phyloP scores from a whole-genome alignment of 1,284 basidiomycete species.

The Vanrija humicola region DNA sequence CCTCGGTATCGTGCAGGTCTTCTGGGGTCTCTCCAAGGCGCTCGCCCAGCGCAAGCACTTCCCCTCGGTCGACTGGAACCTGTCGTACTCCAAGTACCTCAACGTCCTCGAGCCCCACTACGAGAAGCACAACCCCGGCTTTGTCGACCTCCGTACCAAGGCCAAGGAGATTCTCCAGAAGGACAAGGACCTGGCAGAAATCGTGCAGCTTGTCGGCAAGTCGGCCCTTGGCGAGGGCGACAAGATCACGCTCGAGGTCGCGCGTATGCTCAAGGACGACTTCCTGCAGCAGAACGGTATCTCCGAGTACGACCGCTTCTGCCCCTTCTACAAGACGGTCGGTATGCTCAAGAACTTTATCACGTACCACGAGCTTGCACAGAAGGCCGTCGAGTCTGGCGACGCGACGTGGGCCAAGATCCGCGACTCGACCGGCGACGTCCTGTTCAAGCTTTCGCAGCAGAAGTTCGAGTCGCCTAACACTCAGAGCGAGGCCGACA shows the following conservation, averaged over 20 bases:
- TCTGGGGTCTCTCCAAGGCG: conserved; percentile 54
- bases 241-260: conserved; percentile 98
- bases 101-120: conserved; percentile 93
- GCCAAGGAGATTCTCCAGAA: conserved; percentile 98
- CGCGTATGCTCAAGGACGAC: conserved; percentile 93
- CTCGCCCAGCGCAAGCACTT: conserved; percentile 92
- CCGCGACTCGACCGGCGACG: conserved; percentile 78
- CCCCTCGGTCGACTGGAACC: conserved; percentile 98
- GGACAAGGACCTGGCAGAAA: conserved; percentile 97
- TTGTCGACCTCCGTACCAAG: conserved; percentile 83
- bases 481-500: conserved; percentile 75
- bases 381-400: conserved; percentile 67
- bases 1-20: conserved; percentile 97
- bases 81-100: conserved; percentile 98
- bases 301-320: conserved; percentile 93
- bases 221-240: conserved; percentile 94
- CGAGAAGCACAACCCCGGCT: conserved; percentile 84
- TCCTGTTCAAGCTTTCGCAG: conserved; percentile 94
- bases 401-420: conserved; percentile 91
- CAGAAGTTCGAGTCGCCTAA: conserved; percentile 86
- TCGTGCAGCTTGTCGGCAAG: conserved; percentile 98
- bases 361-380: conserved; percentile 81
- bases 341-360: conserved; percentile 96
- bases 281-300: conserved; percentile 99
- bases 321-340: conserved; percentile 97